Percentiles rank a stretch among this genome's conserved stretches.
Conservation (phyloP, 176 grass and related monocot species). For the Ampelocalamus luodianensis region DNA sequence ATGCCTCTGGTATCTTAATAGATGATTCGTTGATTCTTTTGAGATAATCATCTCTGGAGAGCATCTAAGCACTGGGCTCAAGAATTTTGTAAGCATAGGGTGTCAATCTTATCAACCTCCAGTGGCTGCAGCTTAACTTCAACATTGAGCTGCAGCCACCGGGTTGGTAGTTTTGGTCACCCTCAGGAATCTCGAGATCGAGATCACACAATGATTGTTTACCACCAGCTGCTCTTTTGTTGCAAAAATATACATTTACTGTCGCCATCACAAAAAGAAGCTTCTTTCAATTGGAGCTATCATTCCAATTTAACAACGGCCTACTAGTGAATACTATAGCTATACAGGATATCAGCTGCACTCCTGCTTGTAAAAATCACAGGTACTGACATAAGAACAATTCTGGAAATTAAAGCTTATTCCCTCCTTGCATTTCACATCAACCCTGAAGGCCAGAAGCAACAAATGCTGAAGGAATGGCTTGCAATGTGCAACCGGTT, state of each 20-base stretch:
- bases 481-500: slow-evolving; percentile 66
- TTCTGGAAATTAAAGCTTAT: slow-evolving; percentile 1
- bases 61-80: background rate
- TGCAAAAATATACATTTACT: no score
- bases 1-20: background rate
- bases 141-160: background rate
- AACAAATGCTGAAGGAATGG: slow-evolving; percentile 62
- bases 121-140: background rate
- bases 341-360: slow-evolving; percentile 59
- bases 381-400: background rate
- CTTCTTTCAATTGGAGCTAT: no score
- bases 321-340: slow-evolving; percentile 72
- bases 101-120: background rate
- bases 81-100: background rate
- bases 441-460: slow-evolving; percentile 71
- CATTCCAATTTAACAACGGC: no score
- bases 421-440: slow-evolving; percentile 18
- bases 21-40: slow-evolving; percentile 19
- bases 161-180: background rate
- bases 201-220: background rate
- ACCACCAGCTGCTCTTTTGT: background rate
- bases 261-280: no score
- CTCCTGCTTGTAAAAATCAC: background rate
- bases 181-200: background rate
- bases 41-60: background rate